Evolutionary conservation across 2,329 filamentous ascomycete species (phyloP).

Genomic region (Xylaria sp.): DNA sequence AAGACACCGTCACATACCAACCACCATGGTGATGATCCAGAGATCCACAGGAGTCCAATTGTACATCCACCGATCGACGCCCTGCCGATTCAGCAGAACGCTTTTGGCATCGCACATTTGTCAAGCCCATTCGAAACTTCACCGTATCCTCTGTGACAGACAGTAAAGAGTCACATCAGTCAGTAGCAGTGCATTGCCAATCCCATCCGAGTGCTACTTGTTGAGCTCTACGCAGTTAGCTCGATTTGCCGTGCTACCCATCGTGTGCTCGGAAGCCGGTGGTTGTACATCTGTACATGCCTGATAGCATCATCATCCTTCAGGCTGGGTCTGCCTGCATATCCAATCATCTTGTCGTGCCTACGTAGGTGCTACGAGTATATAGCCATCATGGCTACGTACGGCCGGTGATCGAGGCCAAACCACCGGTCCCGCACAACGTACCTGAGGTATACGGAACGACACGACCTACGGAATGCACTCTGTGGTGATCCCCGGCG

Average conservation of each 20-base stretch:
- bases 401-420: not conserved
- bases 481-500: too few species aligned
- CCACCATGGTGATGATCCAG: not conserved
- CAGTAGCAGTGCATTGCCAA: not conserved
- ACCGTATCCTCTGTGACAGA: not conserved
- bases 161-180: not conserved
- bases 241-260: too few species aligned
- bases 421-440: not conserved
- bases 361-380: too few species aligned
- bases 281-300: too few species aligned
- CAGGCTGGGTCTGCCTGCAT: too few species aligned
- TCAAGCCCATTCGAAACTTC: not conserved
- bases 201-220: not conserved
- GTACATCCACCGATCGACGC: not conserved
- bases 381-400: too few species aligned
- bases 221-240: too few species aligned
- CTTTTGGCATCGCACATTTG: not conserved
- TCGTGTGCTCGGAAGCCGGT: too few species aligned
- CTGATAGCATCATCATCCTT: too few species aligned
- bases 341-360: too few species aligned
- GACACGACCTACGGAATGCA: too few species aligned
- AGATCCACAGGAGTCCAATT: not conserved
- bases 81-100: not conserved
- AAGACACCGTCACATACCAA: not conserved
- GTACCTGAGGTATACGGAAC: not conserved